phyloP scores from a whole-genome alignment of 129 eudicot species.

The Smallanthus sonchifolius region DNA sequence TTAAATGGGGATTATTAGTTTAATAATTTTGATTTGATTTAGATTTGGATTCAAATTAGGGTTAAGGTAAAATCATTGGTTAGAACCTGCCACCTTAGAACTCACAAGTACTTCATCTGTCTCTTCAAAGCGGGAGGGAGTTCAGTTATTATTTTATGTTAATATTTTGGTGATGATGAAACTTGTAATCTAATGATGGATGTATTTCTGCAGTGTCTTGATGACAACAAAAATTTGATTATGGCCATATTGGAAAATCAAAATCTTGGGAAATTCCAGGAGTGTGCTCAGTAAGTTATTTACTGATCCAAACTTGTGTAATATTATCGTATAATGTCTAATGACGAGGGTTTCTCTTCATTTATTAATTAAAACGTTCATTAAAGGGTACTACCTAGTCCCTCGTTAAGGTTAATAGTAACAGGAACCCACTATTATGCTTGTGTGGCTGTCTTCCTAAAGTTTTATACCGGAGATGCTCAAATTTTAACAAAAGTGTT shows the following conservation, averaged over 20 bases:
- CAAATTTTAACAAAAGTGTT: not conserved
- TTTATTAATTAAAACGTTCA: not conserved
- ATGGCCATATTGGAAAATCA: conserved; percentile 86
- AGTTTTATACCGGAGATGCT: not conserved
- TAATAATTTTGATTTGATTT: too few species aligned
- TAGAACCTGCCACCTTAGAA: too few species aligned
- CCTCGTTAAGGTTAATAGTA: not conserved
- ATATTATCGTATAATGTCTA: not conserved
- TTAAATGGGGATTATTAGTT: too few species aligned
- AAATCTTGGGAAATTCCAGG: conserved; percentile 71
- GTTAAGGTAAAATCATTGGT: too few species aligned
- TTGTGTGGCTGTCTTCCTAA: not conserved
- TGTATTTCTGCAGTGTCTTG: conserved; percentile 67
- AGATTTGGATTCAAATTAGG: too few species aligned
- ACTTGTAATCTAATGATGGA: conserved; percentile 1
- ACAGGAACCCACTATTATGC: not conserved
- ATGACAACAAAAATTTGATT: conserved; percentile 80
- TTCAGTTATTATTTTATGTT: not conserved
- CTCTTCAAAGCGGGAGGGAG: not conserved
- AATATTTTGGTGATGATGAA: not conserved
- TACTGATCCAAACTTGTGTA: too few species aligned
- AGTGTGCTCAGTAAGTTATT: conserved; percentile 83
- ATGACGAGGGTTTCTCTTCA: not conserved
- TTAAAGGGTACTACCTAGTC: too few species aligned
- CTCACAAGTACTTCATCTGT: too few species aligned